A percentile compares a stretch with the other conserved stretches of the same genome.
phyloP scores from a whole-genome alignment of 192 early-diverging fungal species.

The Jimgerdemannia lactiflua region DNA sequence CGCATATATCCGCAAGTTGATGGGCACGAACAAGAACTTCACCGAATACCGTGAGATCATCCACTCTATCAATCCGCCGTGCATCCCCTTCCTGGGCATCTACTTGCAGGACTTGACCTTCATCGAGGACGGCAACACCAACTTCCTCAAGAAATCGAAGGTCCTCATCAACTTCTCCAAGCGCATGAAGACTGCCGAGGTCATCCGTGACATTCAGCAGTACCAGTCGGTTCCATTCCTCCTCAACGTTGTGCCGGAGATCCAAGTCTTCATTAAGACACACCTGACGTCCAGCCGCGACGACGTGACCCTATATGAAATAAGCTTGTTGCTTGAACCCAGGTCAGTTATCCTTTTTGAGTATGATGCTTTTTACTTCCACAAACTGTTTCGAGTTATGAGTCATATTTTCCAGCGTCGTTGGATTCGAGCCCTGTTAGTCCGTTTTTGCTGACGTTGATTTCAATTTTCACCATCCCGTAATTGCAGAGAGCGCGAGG shows the following conservation, averaged over 20 bases:
- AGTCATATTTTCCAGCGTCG: no score
- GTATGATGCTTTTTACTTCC: no score
- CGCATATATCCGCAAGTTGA: conserved; percentile 67
- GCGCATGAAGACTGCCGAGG: conserved; percentile 84
- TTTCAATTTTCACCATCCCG: not conserved
- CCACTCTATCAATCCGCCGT: conserved; percentile 79
- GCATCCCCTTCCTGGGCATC: conserved; percentile 77
- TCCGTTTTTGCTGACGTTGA: not conserved
- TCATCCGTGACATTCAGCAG: conserved; percentile 90
- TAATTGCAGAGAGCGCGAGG: conserved; percentile 64
- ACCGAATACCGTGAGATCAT: conserved; percentile 79
- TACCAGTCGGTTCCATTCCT: conserved; percentile 87
- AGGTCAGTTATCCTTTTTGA: conserved; percentile 37
- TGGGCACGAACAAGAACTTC: conserved; percentile 86
- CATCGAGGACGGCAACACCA: conserved; percentile 90
- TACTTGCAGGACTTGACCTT: conserved; percentile 93
- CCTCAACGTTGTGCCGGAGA: conserved; percentile 76
- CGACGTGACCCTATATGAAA: conserved; percentile 74
- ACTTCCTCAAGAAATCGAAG: conserved; percentile 59
- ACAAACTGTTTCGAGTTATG: no score
- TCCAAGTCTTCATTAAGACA: conserved; percentile 75
- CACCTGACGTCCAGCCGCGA: conserved; percentile 67
- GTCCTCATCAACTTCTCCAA: conserved; percentile 93
- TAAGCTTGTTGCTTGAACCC: conserved; percentile 81
- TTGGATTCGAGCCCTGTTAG: not conserved